phyloP scores from a whole-genome alignment of 768 basidiomycete genomes.

The Tulasnella sp. region DNA sequence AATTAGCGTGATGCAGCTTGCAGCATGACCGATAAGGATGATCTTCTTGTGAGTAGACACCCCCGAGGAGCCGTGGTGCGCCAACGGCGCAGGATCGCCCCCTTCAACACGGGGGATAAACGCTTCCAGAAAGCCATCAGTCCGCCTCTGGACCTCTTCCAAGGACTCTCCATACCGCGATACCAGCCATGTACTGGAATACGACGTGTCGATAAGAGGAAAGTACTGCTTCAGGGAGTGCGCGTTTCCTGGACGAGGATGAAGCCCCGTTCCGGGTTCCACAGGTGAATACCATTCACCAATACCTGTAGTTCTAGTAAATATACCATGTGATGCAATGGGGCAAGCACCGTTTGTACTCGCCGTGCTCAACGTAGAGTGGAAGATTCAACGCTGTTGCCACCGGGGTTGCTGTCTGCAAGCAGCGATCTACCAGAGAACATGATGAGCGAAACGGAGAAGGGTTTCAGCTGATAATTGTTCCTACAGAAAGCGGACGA shows the following conservation, averaged over 20 bases:
- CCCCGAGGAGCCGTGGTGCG: background rate
- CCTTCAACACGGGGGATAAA: conserved; percentile 48
- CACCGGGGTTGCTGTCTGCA: conserved; percentile 66
- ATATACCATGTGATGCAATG: no score
- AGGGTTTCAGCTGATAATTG: background rate
- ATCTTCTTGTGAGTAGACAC: conserved; percentile 39
- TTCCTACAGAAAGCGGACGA: conserved; percentile 74
- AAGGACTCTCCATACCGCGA: conserved; percentile 67
- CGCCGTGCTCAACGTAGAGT: conserved; percentile 73
- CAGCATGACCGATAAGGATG: conserved; percentile 66
- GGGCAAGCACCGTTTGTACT: no score
- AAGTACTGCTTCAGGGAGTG: conserved; percentile 47
- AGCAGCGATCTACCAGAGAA: conserved; percentile 58
- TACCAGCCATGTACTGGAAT: conserved; percentile 59
- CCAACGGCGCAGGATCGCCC: conserved; percentile 29
- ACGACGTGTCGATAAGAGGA: conserved; percentile 47
- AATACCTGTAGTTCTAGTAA: no score
- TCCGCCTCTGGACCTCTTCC: conserved; percentile 52
- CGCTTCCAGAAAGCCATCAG: conserved; percentile 42
- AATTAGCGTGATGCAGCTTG: conserved; percentile 59
- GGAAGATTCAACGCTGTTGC: conserved; percentile 57
- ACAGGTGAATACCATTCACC: conserved; percentile 78
- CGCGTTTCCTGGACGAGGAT: conserved; percentile 63
- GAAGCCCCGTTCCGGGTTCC: conserved; percentile 55
- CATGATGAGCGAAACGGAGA: background rate